Base-by-base conservation (phyloP, 2,329 filamentous ascomycete species). In the Pseudogymnoascus sp. region DNA sequence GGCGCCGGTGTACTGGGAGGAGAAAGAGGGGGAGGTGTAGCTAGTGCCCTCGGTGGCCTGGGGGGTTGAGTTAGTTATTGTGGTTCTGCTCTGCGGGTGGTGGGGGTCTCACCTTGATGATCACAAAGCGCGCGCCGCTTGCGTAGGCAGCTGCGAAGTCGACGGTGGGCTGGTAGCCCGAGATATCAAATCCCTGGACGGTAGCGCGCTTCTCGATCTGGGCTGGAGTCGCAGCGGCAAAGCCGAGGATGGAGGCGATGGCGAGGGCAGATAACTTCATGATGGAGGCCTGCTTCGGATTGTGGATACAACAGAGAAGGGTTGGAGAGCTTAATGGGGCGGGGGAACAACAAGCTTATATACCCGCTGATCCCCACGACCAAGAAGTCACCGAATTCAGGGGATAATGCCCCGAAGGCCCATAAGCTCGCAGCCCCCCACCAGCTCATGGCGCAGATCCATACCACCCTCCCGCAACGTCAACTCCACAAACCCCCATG, bases 1-100 rank as follows among this genome's bases (percentile, higher is more conserved):
- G 35, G 82, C 81, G 26, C 76, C 76, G 2, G 65, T 73, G 71
- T 83, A 83, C 68, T 84, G 81, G 31, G 67, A 70, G 64, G 74
- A 77, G 74, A 84, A 84, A 24, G 59, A 66, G n/a, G 75, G 69
- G 66, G 79, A 77, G 35, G 68, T 76, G 69, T 77, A 82, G 24
- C 68, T 74, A 12, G 78, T 80, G n/a, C 81, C 79, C 67, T 83
- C 80, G 10, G 81, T 83, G 7, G 81, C 81, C 80, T 82, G 59
- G 12, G 14, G 4, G 28, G 59, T 8, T 62, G 5, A 14, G 35
- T 62, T 46, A 61, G 35, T 24, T 59, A 33, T 12, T 33, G 4
- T 31, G 11, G 7, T 31, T 59, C 6, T 59, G 3, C 4, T 61
- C 46, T 28, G 14, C 28, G 26, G 22, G 10, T 12, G n/a, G 22